Conservation (phyloP, 1,139 yeast genomes). For the Saccharomyces hybrid region DNA sequence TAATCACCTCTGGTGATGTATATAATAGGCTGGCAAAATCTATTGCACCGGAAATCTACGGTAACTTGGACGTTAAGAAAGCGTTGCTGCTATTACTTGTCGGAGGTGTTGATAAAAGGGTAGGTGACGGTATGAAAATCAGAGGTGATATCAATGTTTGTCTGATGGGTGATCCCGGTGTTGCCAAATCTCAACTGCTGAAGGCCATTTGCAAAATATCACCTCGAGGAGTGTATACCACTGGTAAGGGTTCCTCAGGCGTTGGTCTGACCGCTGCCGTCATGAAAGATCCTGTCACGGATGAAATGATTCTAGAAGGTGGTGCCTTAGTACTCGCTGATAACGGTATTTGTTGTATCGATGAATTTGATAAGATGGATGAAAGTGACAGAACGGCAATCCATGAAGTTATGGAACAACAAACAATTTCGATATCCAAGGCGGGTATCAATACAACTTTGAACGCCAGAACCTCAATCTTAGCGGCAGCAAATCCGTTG, state of each 20-base stretch:
- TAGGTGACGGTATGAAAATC: constrained; percentile 94
- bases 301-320: constrained; percentile 96
- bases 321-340: constrained; percentile 97
- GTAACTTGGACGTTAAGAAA: constrained; percentile 89
- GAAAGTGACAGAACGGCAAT: constrained; percentile 95
- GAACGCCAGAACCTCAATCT: constrained; percentile 89
- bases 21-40: constrained; percentile 78
- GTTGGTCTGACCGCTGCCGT: constrained; percentile 99
- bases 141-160: constrained; percentile 97
- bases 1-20: constrained; percentile 56
- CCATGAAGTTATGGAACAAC: constrained; percentile 99
- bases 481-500: constrained; percentile 97
- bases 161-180: constrained; percentile 99
- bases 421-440: constrained; percentile 92
- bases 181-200: constrained; percentile 93
- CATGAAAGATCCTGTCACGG: constrained; percentile 97
- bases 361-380: constrained; percentile 98
- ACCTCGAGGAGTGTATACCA: constrained; percentile 95
- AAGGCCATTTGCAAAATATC: constrained; percentile 90
- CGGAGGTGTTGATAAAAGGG: constrained; percentile 92
- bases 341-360: constrained; percentile 97
- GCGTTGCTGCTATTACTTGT: constrained; percentile 75
- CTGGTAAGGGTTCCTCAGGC: constrained; percentile 98
- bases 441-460: constrained; percentile 97
- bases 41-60: constrained; percentile 96